Base-by-base conservation (phyloP, 1,139 yeast genomes). In the Kodamaea ohmeri region DNA sequence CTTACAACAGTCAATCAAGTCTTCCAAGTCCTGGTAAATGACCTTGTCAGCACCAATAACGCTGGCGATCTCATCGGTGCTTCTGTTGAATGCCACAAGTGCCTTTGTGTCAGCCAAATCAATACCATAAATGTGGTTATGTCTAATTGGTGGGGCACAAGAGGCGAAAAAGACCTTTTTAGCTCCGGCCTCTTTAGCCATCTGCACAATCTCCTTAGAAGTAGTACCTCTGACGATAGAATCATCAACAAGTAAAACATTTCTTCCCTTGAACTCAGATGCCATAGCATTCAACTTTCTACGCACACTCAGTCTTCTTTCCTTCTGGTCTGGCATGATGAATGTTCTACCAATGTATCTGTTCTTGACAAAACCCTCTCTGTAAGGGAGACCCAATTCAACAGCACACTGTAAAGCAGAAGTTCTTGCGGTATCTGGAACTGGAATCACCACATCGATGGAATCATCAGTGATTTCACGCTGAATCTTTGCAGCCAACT, bases 171-270 rank as follows among this genome's bases (percentile, higher is more conserved):
- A 92, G 13, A 92, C 98, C 50, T 80, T 82, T 44, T 78, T 80
- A 29, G 98, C 98, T 40, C 98, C 98, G 4, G 97, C 96, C 62
- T 92, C 98, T 53, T 86, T 79, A 11, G 98, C 98, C 98, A 92
- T 92, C 51, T 82, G 86, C 21, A 94, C 95, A 52, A 92, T 92
- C 65, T 92, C 98, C 61, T 80, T 85, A 5, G 97, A 89, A 1
- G 98, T 92, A 24, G 98, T 92, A 47, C 98, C 98, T 61, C 98
- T 80, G 15, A 92, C 98, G 51, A 92, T 90, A 22, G 97, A 89
- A 62, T 92, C 98, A 63, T 92, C 98, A 34, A 92, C 97, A 43
- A 92, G 75, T 48, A 92, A 70, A n/a, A 92, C 98, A 46, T 80
- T 83, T 53, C 88, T 79, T 47, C 78, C 94, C 49, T 76, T 73